Evolutionary conservation across 345 rosid species (phyloP).

Genomic region (Mangifera indica): DNA sequence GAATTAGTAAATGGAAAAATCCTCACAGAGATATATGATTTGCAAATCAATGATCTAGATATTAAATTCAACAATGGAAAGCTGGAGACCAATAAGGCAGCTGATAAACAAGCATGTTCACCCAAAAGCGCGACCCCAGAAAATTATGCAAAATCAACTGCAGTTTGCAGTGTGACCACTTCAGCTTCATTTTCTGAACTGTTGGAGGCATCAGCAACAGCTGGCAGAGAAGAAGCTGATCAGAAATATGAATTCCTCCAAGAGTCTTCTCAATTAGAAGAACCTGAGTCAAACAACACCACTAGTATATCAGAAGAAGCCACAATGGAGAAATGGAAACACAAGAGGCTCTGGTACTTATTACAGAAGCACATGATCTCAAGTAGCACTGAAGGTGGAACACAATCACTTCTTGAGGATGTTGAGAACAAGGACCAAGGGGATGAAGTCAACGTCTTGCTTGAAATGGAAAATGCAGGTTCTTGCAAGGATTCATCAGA

Average conservation of each 20-base stretch:
- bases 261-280: constrained; percentile 24
- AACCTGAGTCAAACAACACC: constrained; percentile 17
- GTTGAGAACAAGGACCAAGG: constrained; percentile 27
- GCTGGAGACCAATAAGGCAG: constrained; percentile 10
- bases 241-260: constrained; percentile 16
- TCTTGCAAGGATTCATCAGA: constrained; percentile 9
- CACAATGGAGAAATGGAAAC: constrained; percentile 50
- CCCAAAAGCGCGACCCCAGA: constrained; percentile 12
- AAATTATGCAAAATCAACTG: background rate
- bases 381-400: constrained; percentile 41
- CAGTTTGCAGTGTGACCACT: constrained; percentile 6
- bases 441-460: constrained; percentile 24
- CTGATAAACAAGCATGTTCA: constrained; percentile 29
- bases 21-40: constrained; percentile 11
- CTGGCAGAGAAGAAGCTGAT: constrained; percentile 26
- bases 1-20: constrained; percentile 10
- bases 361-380: constrained; percentile 75
- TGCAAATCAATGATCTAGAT: constrained; percentile 15
- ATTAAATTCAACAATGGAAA: constrained; percentile 4
- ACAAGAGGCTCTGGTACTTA: constrained; percentile 64
- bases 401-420: constrained; percentile 31
- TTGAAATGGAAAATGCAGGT: constrained; percentile 18
- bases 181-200: constrained; percentile 11
- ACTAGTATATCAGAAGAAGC: constrained; percentile 30
- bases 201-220: constrained; percentile 24